Evolutionary conservation across 495 filamentous ascomycete genomes (phyloP).

Genomic region (Thermochaetoides thermophila): DNA sequence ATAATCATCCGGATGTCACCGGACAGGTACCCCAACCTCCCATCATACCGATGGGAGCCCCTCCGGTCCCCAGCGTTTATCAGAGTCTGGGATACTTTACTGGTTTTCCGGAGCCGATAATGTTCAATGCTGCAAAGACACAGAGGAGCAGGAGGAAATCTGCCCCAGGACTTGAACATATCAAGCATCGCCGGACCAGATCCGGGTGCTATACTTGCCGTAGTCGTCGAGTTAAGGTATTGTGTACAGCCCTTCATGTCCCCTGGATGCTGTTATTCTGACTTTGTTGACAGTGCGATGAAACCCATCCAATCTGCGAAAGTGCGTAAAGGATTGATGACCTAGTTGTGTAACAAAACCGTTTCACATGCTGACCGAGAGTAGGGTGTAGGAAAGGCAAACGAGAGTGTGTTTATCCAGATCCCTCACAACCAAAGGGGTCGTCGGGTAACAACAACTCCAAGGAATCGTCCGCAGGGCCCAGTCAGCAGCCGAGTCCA

Average conservation of each 20-base stretch:
- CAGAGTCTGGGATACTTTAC: slow-evolving; percentile 31
- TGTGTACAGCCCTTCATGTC: neutral
- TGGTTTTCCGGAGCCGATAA: slow-evolving; percentile 30
- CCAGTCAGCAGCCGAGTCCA: slow-evolving; percentile 36
- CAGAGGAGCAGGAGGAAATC: slow-evolving; percentile 43
- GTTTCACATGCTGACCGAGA: slow-evolving; percentile 13
- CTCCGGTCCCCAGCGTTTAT: slow-evolving; percentile 25
- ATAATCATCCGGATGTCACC: slow-evolving; percentile 20
- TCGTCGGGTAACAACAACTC: slow-evolving; percentile 25
- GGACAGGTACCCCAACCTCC: slow-evolving; percentile 21
- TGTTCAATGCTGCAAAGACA: slow-evolving; percentile 36
- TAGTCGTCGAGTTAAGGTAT: slow-evolving; percentile 76
- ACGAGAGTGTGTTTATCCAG: slow-evolving; percentile 72
- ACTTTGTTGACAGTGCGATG: slow-evolving; percentile 50
- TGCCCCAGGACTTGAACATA: slow-evolving; percentile 51
- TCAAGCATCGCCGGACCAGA: slow-evolving; percentile 86
- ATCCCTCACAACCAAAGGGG: slow-evolving; percentile 39
- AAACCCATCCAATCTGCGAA: slow-evolving; percentile 74
- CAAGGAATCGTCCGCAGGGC: slow-evolving; percentile 30
- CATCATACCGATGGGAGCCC: slow-evolving; percentile 14
- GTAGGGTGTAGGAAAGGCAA: slow-evolving; percentile 73
- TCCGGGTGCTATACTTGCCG: slow-evolving; percentile 94
- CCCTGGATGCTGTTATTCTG: slow-evolving; percentile 1
- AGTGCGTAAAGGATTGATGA: slow-evolving; percentile 32
- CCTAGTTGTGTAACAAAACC: slow-evolving; percentile 3